phyloP scores from a whole-genome alignment of 2,329 filamentous ascomycete genomes.

The Trichoderma hamatum region DNA sequence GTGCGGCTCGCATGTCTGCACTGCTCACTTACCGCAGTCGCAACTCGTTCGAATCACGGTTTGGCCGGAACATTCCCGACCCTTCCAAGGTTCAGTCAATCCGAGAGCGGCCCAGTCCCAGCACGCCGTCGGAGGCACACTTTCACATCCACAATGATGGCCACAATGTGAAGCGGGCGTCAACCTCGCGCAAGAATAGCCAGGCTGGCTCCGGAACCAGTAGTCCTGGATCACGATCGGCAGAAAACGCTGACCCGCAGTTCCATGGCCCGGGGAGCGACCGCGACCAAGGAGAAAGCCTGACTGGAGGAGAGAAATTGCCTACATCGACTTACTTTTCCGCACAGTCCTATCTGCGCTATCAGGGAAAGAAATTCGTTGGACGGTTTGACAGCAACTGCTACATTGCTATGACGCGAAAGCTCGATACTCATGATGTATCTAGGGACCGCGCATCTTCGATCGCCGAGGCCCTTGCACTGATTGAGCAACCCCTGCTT shows the following conservation, averaged over 20 bases:
- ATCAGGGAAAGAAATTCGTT: slow-evolving; percentile 96
- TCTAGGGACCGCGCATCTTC: slow-evolving; percentile 72
- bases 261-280: slow-evolving; percentile 64
- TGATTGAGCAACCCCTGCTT: slow-evolving; percentile 86
- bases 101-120: slow-evolving; percentile 64
- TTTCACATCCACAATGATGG: slow-evolving; percentile 85
- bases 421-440: slow-evolving; percentile 95
- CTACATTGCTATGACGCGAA: slow-evolving; percentile 98
- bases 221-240: slow-evolving; percentile 31
- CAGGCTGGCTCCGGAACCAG: slow-evolving; percentile 39
- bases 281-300: slow-evolving; percentile 41
- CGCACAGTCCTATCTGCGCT: slow-evolving; percentile 94
- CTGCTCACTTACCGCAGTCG: slow-evolving; percentile 94
- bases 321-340: slow-evolving; percentile 88
- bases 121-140: slow-evolving; percentile 69
- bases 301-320: slow-evolving; percentile 55
- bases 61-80: slow-evolving; percentile 90
- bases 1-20: slow-evolving; percentile 94
- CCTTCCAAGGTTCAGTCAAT: slow-evolving; percentile 82
- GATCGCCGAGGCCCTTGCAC: slow-evolving; percentile 73
- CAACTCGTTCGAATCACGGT: slow-evolving; percentile 94
- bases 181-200: slow-evolving; percentile 54
- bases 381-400: slow-evolving; percentile 97
- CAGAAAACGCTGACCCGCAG: slow-evolving; percentile 58
- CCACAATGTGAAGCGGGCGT: slow-evolving; percentile 63